A percentile compares a stretch with the other conserved stretches of the same genome.
Evolutionary conservation across 1,284 basidiomycete genomes (phyloP).

Genomic region (Leccinum subspadiceum): DNA sequence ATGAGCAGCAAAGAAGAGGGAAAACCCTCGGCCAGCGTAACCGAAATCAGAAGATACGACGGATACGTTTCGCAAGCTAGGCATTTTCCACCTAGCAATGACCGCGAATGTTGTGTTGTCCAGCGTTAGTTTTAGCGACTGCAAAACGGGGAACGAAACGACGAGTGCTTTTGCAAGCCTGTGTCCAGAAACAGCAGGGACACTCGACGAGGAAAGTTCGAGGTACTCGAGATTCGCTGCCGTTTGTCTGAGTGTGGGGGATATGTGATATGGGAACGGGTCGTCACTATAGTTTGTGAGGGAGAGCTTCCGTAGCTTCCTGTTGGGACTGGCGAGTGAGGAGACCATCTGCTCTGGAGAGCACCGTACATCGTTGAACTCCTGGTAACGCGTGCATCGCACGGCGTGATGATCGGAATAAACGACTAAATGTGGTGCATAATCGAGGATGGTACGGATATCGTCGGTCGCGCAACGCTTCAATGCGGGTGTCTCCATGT

Average conservation of each 20-base stretch:
- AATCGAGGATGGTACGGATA: conserved; percentile 62
- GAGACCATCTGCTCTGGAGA: conserved; percentile 55
- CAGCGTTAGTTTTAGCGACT: conserved; percentile 64
- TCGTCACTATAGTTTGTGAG: conserved; percentile 72
- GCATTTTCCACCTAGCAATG: conserved; percentile 60
- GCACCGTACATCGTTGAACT: conserved; percentile 43
- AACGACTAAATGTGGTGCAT: conserved; percentile 54
- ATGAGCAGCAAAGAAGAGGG: conserved; percentile 62
- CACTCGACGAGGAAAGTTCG: conserved; percentile 49
- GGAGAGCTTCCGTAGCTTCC: conserved; percentile 52
- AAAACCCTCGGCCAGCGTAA: conserved; percentile 60
- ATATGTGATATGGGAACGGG: conserved; percentile 55
- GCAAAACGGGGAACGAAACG: conserved; percentile 51
- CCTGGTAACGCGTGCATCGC: conserved; percentile 48
- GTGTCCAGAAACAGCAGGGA: conserved; percentile 32
- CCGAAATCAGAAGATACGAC: conserved; percentile 68
- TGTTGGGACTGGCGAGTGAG: conserved; percentile 53
- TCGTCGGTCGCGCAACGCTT: conserved; percentile 66
- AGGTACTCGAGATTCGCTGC: conserved; percentile 53
- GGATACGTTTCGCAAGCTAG: conserved; percentile 56
- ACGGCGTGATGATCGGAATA: conserved; percentile 65
- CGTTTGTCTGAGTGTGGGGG: conserved; percentile 49
- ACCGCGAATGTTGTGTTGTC: conserved; percentile 68
- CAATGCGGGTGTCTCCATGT: conserved; percentile 66
- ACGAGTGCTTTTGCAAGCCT: conserved; percentile 39